Percentiles rank a stretch among this genome's conserved stretches.
These are phyloP conservation scores for Solanum chaucha DNA, from an alignment of 257 asterid genomes.

Conservation along the genomic window DNA sequence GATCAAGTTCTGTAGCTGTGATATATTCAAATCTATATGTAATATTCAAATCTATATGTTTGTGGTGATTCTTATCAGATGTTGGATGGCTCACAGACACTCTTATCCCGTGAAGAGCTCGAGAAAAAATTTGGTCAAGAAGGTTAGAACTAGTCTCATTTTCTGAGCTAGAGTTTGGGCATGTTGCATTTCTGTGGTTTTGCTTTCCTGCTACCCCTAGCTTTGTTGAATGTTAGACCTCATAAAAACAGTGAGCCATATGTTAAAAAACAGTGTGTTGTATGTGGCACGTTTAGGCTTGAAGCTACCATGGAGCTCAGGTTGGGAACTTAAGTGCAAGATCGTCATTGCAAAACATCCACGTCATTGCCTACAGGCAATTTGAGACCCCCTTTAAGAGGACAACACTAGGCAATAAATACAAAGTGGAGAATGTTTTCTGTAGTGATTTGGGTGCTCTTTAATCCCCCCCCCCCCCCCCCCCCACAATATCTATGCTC, in stretches of 20 bases:
- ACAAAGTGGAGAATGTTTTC: not conserved
- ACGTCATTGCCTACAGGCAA: not conserved
- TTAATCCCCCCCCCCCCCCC: not conserved
- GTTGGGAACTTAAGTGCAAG: not conserved
- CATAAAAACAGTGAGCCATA: not conserved
- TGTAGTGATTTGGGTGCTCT: not conserved
- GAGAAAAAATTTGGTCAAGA: slow-evolving; percentile 56
- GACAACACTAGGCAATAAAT: not conserved
- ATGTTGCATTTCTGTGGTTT: not conserved
- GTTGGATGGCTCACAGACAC: slow-evolving; percentile 72
- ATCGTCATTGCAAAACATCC: not conserved
- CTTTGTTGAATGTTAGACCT: not conserved
- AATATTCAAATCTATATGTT: not conserved
- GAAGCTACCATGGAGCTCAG: not conserved
- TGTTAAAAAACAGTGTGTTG: not conserved
- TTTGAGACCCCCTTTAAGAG: not conserved
- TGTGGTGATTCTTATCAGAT: slow-evolving; percentile 33
- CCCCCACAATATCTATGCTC: too few relatives aligned
- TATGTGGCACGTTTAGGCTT: not conserved
- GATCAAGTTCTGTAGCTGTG: not conserved
- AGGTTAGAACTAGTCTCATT: slow-evolving; percentile 33
- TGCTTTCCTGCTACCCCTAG: not conserved
- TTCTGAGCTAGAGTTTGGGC: not conserved
- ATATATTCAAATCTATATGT: not conserved
- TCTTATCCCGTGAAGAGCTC: slow-evolving; percentile 70